Evolutionary conservation across 345 rosid genomes (phyloP), one percentile per base, ranked within the genome.

Genomic region (Luvunga scandens): DNA sequence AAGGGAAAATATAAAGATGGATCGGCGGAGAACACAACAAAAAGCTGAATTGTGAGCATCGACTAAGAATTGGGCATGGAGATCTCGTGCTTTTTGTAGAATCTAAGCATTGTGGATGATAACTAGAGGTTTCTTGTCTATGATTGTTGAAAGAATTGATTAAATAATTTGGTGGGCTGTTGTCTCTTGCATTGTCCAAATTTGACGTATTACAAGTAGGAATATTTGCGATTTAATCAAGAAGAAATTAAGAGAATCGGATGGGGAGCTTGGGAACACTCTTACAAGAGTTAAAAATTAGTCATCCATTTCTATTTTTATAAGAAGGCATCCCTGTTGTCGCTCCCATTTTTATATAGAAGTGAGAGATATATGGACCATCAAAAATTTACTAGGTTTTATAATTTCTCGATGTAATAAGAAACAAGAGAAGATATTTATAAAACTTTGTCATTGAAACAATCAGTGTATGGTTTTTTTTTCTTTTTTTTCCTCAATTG

Each of bases 11-110:
- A 75, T 12, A 16, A 64, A 48, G 70, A 9, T 13, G 42, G 10
- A 2, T 13, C 18, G 27, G 74, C 82, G 85, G 81, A 79, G 72
- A 55, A 71, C 14, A 63, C 83, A 63, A 87, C 59, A 72, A 36
- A 33, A 19, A 0, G 27, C 19, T 5, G 30, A 33, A 42, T 73
- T 84, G 83, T 39, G 76, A 48, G 67, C 80, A 81, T 83, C 77
- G 81, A 66, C 81, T 66, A 55, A 3, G 82, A 39, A 77, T 28
- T 53, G 42, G 75, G 10, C 66, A 21, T 38, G 73, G 76, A 77
- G 39, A 9, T 5, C 22, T 30, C 6, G 48, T 66, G 50, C n/a
- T 4, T 61, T 57, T 3, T 39, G 66, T 76, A 60, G 67, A 18
- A 55, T 76, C 33, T 55, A 14, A 62, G 9, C n/a, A 33, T 27